Evolutionary conservation across 1,284 basidiomycete species (phyloP), one percentile per base, ranked within the genome.

Genomic region (Puccinia coronata): DNA sequence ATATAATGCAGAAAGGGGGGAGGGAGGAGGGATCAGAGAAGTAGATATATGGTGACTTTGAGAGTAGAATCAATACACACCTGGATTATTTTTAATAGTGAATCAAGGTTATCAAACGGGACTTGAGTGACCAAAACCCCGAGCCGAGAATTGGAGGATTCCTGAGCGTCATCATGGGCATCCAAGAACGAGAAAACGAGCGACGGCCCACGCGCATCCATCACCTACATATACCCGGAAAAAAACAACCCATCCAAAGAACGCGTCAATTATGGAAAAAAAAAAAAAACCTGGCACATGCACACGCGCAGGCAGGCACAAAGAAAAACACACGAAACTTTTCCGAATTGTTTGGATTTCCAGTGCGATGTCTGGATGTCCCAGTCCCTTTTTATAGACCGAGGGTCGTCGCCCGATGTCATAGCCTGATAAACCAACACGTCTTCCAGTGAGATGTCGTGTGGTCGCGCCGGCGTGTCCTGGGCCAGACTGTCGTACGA

Each of bases 51-150:
- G 11, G 5, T n/a, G 4, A 9, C 18, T 49, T 18, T 23, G 53
- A 34, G 25, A 53, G 36, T 2, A 78, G 43, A 43, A 43, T 43
- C 8, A 43, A 6, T 43, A n/a, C 65, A 11, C 23, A 72, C 77
- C 41, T 72, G 28, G 47, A 80, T 80, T 25, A 80, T 80, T 51
- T 80, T 70, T 12, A 80, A 51, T 71, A 80, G 39, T 34, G 39
- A 31, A 28, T 80, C 41, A 20, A 80, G 31, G n/a, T 18, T 61
- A 18, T 80, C 31, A 49, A 80, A 80, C 20, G 25, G 53, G 34
- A 80, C 77, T 61, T 72, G 51, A 11, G 20, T 43, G 36, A 78
- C 39, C 25, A 69, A 31, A 43, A 69, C 69, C 16, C 74, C 74
- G 14, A 51, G 1, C 18, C 49, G 59, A 34, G 59, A 63, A n/a